Percentiles rank a stretch among this genome's conserved stretches.
These are phyloP conservation scores for Syncephalis fuscata DNA, from an alignment of 371 early-diverging fungal species.

Conservation along the genomic window DNA sequence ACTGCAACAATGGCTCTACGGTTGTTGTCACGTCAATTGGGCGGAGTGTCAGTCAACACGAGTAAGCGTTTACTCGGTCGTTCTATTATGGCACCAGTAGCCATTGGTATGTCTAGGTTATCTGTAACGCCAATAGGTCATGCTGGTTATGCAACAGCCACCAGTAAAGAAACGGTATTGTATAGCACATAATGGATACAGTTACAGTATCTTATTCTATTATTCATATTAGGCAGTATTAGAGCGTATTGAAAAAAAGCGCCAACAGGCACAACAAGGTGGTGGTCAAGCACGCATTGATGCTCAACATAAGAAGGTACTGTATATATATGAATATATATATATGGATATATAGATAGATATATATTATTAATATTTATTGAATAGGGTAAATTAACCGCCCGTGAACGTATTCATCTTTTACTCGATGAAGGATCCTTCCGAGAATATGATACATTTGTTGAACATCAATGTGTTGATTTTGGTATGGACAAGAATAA, in stretches of 20 bases:
- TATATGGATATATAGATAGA: not conserved
- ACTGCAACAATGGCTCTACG: no score
- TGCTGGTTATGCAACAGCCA: no score
- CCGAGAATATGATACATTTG: constrained; percentile 88
- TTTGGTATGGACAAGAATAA: constrained; percentile 82
- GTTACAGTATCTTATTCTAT: no score
- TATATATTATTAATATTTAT: not conserved
- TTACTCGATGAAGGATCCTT: constrained; percentile 74
- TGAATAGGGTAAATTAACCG: constrained; percentile 84
- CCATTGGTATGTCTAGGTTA: no score
- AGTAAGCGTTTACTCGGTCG: no score
- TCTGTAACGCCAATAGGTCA: no score
- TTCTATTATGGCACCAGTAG: no score
- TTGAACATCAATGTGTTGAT: constrained; percentile 87
- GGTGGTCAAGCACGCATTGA: constrained; percentile 72
- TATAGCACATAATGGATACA: no score
- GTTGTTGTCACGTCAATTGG: no score
- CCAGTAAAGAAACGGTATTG: no score
- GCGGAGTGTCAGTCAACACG: no score
- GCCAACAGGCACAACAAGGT: constrained; percentile 56
- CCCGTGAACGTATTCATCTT: constrained; percentile 80
- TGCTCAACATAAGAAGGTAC: constrained; percentile 85
- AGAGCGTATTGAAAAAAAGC: constrained; percentile 41
- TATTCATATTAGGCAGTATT: not conserved
- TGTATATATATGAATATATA: not conserved